Base-by-base conservation (phyloP, 352 stramenopile species). In the Pythium vanterpoolii region DNA sequence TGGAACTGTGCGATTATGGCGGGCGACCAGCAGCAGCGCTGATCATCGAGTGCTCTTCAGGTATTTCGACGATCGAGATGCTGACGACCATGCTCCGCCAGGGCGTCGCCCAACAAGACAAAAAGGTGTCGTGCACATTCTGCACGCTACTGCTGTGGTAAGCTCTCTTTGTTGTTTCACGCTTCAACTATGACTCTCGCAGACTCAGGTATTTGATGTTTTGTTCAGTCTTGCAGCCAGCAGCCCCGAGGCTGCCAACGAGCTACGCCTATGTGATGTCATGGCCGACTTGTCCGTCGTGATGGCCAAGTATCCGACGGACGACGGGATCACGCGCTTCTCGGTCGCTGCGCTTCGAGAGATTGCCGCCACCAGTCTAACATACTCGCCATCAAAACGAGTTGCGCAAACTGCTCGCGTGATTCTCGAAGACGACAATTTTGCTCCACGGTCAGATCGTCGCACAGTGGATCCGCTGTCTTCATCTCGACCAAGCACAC, bases 251-350 rank as follows among this genome's bases (percentile, higher is more conserved):
- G 75, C 68, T 23, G 74, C 80, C 4, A 65, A 72, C 16, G 64
- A 59, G 36, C 54, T 90, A 18, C 74, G 80, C 4, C 56, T 78
- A n/a, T 40, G 74, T 46, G 76, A 73, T 44, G 78, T 68, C 8
- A 87, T 90, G n/a, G 61, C 74, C 2, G 81, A 90, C 46, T 56
- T 90, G 0, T 90, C 81, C 5, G 67, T 89, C 5, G 70, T 83
- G 10, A 86, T 90, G 78, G 81, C 78, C 9, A 90, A 87, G 49
- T 86, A 87, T 64, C 81, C 81, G 14, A 63, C 76, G 2, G 76
- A 89, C 39, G 81, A 88, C 77, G 78, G 80, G 39, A 88, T 90
- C 53, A 84, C 86, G 23, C 76, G 79, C 14, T 90, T 79, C 44
- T 90, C 80, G 8, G 69, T 73, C 26, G 60, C 72, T 33, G 80